Percentiles rank a stretch among this genome's conserved stretches.
Conservation (phyloP, 371 early-diverging fungal genomes). For the Umbelopsis sp. region DNA sequence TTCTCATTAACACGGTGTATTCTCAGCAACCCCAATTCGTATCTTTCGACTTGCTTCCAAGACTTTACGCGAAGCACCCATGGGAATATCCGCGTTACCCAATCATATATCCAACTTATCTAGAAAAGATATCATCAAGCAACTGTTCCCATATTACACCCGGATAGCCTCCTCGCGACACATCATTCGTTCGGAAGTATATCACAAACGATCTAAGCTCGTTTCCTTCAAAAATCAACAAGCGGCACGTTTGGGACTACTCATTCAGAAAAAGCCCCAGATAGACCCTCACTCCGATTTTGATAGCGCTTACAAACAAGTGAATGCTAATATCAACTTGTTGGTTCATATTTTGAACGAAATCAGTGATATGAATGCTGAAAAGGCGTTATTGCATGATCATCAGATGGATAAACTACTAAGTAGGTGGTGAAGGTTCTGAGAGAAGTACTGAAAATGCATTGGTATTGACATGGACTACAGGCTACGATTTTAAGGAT, state of each 20-base stretch:
- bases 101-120: background rate
- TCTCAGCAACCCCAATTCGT: conserved; percentile 53
- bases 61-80: conserved; percentile 25
- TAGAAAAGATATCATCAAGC: background rate
- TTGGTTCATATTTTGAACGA: conserved; percentile 5
- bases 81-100: background rate
- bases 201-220: conserved; percentile 26
- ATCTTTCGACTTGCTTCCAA: conserved; percentile 34
- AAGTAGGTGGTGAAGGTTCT: background rate
- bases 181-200: background rate
- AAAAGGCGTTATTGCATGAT: background rate
- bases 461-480: background rate
- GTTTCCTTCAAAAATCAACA: conserved; percentile 58
- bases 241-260: conserved; percentile 66
- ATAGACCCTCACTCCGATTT: conserved; percentile 23
- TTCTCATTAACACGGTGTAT: background rate
- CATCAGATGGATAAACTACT: conserved; percentile 3
- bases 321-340: background rate
- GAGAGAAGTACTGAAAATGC: background rate
- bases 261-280: conserved; percentile 41
- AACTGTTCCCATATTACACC: conserved; percentile 39
- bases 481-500: background rate
- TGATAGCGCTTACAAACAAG: conserved; percentile 21
- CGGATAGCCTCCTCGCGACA: conserved; percentile 10
- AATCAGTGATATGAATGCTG: background rate